Conservation (phyloP, 2,329 filamentous ascomycete genomes). For the Fusarium compactum region DNA sequence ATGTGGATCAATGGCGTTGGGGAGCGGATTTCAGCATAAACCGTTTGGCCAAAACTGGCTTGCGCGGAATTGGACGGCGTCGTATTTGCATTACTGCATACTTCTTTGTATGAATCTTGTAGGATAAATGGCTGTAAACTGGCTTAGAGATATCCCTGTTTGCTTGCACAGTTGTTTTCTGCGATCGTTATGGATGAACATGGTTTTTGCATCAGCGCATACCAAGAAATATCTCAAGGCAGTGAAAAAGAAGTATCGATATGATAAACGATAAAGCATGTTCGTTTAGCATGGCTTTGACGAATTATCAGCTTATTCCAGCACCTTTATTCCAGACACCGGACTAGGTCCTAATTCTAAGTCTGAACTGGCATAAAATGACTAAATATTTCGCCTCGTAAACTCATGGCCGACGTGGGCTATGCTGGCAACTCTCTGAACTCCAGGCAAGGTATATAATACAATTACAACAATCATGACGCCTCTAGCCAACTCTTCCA, state of each 20-base stretch:
- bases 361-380: neutral
- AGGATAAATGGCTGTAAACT: constrained; percentile 13
- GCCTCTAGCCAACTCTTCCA: constrained; percentile 41
- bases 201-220: neutral
- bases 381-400: neutral
- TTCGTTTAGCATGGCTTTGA: neutral
- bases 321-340: neutral
- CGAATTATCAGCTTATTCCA: neutral
- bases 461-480: neutral
- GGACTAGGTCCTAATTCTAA: neutral
- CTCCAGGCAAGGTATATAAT: neutral
- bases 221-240: neutral
- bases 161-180: constrained; percentile 5
- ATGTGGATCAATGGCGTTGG: constrained; percentile 32
- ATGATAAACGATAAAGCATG: neutral
- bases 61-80: constrained; percentile 1
- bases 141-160: constrained; percentile 10
- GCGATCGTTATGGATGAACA: neutral
- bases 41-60: constrained; percentile 12
- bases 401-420: neutral
- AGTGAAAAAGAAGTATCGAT: neutral
- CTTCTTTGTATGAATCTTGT: constrained; percentile 19
- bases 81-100: constrained; percentile 16
- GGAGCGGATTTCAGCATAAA: constrained; percentile 16
- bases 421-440: neutral